Evolutionary conservation across 805 yeast genomes (phyloP).

Genomic region (Saccharomycopsis amapae): DNA sequence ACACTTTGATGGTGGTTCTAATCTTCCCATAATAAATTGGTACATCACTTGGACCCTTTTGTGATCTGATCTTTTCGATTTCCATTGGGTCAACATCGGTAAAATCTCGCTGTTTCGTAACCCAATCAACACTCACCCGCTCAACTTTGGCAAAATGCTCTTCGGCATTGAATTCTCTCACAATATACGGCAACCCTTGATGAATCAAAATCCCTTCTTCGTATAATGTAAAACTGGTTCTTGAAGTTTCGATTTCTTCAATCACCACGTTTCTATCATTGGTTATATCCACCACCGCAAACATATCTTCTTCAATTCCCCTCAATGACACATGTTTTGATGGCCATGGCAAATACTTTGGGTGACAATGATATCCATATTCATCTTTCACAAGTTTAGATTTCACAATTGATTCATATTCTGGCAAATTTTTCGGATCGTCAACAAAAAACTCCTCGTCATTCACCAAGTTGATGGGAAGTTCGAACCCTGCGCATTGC

Average conservation of each 20-base stretch:
- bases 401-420: slow-evolving; percentile 31
- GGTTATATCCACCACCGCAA: slow-evolving; percentile 87
- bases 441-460: slow-evolving; percentile 44
- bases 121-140: slow-evolving; percentile 91
- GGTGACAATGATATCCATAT: slow-evolving; percentile 47
- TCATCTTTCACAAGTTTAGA: slow-evolving; percentile 34
- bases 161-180: slow-evolving; percentile 74
- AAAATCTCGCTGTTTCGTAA: slow-evolving; percentile 83
- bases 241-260: slow-evolving; percentile 81
- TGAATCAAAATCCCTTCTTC: slow-evolving; percentile 91
- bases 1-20: slow-evolving; percentile 66
- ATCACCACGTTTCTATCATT: slow-evolving; percentile 68
- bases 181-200: slow-evolving; percentile 86
- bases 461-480: slow-evolving; percentile 52
- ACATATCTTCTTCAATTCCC: slow-evolving; percentile 73
- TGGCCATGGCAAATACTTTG: slow-evolving; percentile 75
- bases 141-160: slow-evolving; percentile 78
- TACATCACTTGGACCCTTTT: slow-evolving; percentile 36
- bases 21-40: slow-evolving; percentile 76
- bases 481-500: slow-evolving; percentile 91
- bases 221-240: slow-evolving; percentile 85
- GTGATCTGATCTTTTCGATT: slow-evolving; percentile 54
- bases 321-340: slow-evolving; percentile 67
- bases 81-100: slow-evolving; percentile 87
- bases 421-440: slow-evolving; percentile 18